These are phyloP conservation scores for Lycium ferocissimum DNA, from an alignment of 257 asterid genomes.

Conservation along the genomic window DNA sequence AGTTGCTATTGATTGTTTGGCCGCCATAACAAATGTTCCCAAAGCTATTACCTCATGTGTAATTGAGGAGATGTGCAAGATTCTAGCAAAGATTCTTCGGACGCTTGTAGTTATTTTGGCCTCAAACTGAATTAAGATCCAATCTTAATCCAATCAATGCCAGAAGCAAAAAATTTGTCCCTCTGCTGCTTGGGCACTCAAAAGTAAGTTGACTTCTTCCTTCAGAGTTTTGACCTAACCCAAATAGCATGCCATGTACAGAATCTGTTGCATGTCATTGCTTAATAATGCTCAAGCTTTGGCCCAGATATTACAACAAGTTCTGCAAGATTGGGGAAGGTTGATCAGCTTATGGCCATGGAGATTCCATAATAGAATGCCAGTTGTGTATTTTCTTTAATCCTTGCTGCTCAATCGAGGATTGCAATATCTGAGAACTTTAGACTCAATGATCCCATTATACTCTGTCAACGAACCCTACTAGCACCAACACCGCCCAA, in stretches of 20 bases:
- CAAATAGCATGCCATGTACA: neutral
- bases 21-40: neutral
- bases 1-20: neutral
- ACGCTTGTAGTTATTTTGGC: neutral
- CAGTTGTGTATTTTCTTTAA: neutral
- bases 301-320: neutral
- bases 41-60: neutral
- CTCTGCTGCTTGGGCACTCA: neutral
- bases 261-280: neutral
- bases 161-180: neutral
- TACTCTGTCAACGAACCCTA: neutral
- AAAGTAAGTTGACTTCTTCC: constrained; percentile 1
- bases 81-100: neutral
- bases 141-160: neutral
- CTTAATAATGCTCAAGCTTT: neutral
- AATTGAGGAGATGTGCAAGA: constrained; percentile 1
- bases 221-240: neutral
- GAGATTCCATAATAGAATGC: neutral
- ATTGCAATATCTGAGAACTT: neutral
- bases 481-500: neutral
- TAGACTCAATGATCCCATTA: neutral
- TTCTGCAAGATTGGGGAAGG: neutral
- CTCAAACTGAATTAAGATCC: neutral
- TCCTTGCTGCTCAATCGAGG: neutral
- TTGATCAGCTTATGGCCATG: neutral